Evolutionary conservation across 768 basidiomycete species (phyloP).

Genomic region (Termitomyces sp.): DNA sequence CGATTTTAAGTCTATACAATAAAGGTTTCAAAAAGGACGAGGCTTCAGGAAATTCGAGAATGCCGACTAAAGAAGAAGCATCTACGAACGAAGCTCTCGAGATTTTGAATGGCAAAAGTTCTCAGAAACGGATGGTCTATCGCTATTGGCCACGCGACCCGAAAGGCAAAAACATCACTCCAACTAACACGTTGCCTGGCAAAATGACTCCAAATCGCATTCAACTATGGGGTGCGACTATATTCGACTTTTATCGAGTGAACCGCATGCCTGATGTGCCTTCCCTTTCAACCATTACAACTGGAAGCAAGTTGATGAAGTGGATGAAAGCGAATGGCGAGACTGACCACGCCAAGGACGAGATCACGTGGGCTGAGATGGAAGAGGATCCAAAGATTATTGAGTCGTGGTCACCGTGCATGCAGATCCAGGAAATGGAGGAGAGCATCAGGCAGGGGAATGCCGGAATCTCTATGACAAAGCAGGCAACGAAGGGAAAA

Average conservation of each 20-base stretch:
- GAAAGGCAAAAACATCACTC: constrained; percentile 8
- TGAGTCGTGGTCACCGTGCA: constrained; percentile 12
- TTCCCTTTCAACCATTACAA: constrained; percentile 17
- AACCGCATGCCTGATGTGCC: constrained; percentile 15
- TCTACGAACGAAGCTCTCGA: constrained; percentile 1
- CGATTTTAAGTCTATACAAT: constrained; percentile 4
- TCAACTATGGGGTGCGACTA: constrained; percentile 36
- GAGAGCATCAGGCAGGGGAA: constrained; percentile 1
- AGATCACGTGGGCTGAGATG: constrained; percentile 26
- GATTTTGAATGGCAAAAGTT: background rate
- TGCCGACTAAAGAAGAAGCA: background rate
- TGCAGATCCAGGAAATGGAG: constrained; percentile 2
- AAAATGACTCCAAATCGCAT: constrained; percentile 26
- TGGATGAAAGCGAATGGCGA: constrained; percentile 31
- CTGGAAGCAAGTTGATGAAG: constrained; percentile 29
- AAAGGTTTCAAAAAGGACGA: background rate
- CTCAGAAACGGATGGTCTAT: constrained; percentile 6
- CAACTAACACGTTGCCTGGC: constrained; percentile 13
- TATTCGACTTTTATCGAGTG: constrained; percentile 34
- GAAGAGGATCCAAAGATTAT: constrained; percentile 30
- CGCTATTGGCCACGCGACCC: constrained; percentile 8
- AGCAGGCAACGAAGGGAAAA: background rate
- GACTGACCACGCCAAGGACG: constrained; percentile 22
- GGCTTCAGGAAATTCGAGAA: background rate
- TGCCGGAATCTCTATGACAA: background rate